Evolutionary conservation across 805 yeast genomes (phyloP), one percentile per base, ranked within the genome.

Genomic region (Kuraishia ogatae): DNA sequence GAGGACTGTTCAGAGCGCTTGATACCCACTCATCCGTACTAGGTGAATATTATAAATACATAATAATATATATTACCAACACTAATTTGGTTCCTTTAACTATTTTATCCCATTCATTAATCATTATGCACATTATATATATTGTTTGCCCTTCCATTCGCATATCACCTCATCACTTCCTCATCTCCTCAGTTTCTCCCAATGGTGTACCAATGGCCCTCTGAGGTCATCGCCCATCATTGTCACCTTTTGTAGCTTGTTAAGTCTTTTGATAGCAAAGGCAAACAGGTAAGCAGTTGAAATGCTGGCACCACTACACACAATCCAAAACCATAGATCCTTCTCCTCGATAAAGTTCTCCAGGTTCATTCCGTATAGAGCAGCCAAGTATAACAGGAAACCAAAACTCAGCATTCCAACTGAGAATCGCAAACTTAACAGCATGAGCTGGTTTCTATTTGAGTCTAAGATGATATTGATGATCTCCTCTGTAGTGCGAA

Each of bases 361-460:
- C 67, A 94, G 73, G 69, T 94, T 94, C 99, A 94, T 94, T 39
- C 99, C 99, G 68, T 92, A 94, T 11, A 90, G 73, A 0, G 97
- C 87, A 1, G 96, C 94, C 17, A 89, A 66, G 60, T 88, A 89
- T 50, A 96, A 73, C 1, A 94, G 86, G 17, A 85, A 80, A 1
- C 96, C 96, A 63, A 92, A 73, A 2, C 96, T 85, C 39, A 94
- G 72, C 55, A 96, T 76, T 0, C 96, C 94, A 24, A 90, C 83
- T 53, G 94, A 85, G 66, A 90, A 89, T 61, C 87, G 79, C 55
- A 94, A 74, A 2, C 96, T 96, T 47, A 94, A 73, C 28, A 91
- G 68, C 97, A 94, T 91, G 57, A 94, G 76, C 60, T 93, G 90
- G 69, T 94, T 94, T 69, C 99, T 80, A 68, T 94, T 93, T 1